Evolutionary conservation across 208 protist genomes (phyloP).

Genomic region (Leishmania tropica): DNA sequence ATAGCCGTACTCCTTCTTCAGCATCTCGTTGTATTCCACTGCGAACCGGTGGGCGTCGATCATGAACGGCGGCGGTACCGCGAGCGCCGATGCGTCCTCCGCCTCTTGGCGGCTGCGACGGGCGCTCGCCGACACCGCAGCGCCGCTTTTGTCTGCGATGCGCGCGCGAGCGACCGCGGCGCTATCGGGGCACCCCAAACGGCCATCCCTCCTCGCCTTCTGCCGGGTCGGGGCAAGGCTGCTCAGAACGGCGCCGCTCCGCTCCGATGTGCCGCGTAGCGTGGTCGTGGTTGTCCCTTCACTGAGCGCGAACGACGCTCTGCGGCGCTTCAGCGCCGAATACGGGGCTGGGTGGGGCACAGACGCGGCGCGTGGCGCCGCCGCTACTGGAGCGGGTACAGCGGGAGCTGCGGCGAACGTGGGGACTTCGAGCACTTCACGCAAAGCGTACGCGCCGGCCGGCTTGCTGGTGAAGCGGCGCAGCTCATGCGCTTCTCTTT

Average conservation of each 20-base stretch:
- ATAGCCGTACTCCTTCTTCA: constrained; percentile 82
- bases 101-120: neutral
- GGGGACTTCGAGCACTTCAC: constrained; percentile 56
- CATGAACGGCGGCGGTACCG: constrained; percentile 40
- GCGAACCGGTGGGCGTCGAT: constrained; percentile 83
- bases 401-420: neutral
- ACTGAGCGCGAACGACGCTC: neutral
- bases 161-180: constrained; percentile 2
- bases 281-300: constrained; percentile 7
- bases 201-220: constrained; percentile 5
- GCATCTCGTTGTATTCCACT: constrained; percentile 67
- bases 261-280: constrained; percentile 17
- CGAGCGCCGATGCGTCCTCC: neutral
- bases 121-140: neutral
- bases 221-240: constrained; percentile 1
- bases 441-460: constrained; percentile 63
- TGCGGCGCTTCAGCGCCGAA: constrained; percentile 1
- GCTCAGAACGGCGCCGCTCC: constrained; percentile 3
- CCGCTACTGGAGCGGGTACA: neutral
- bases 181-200: neutral
- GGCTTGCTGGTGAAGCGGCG: constrained; percentile 58
- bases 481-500: constrained; percentile 42
- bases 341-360: constrained; percentile 2
- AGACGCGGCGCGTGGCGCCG: neutral
- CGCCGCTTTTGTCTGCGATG: neutral